These are phyloP conservation scores for Lathyrus oleraceus DNA, from an alignment of 306 rosid species.

Conservation along the genomic window DNA sequence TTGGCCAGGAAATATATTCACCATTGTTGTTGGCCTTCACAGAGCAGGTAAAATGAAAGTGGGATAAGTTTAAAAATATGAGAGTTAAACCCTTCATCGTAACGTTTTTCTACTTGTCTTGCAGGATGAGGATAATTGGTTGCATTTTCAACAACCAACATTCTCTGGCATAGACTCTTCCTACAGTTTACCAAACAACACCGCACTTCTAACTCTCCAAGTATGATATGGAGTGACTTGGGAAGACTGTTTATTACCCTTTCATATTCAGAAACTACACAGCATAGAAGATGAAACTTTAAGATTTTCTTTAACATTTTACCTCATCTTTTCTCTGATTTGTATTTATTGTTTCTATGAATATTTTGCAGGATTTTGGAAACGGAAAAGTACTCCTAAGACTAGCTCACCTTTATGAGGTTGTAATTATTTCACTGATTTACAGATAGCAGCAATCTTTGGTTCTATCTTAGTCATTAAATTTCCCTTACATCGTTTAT, in stretches of 20 bases:
- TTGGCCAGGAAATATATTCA: conserved; percentile 90
- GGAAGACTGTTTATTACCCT: not conserved
- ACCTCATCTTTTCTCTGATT: not conserved
- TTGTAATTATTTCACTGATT: conserved; percentile 40
- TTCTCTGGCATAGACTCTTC: conserved; percentile 61
- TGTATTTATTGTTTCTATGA: conserved; percentile 26
- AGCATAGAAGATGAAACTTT: conserved; percentile 11
- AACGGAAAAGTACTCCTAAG: conserved; percentile 77
- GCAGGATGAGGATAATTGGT: conserved; percentile 63
- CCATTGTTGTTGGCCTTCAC: conserved; percentile 88
- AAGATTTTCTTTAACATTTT: conserved; percentile 22
- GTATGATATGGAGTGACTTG: conserved; percentile 39
- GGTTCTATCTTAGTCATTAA: conserved; percentile 28
- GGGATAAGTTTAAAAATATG: not conserved
- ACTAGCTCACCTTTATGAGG: conserved; percentile 87
- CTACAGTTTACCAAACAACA: conserved; percentile 71
- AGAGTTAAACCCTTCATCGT: not conserved
- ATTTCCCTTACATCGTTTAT: not conserved
- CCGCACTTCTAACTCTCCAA: conserved; percentile 74
- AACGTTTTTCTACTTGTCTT: conserved; percentile 30
- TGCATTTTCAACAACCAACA: conserved; percentile 44
- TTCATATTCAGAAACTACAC: not conserved
- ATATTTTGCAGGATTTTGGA: conserved; percentile 68
- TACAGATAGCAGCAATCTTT: not conserved
- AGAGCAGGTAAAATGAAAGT: conserved; percentile 59